These are phyloP conservation scores for Colletotrichum costaricense DNA, from an alignment of 2,329 filamentous ascomycete genomes.

Conservation along the genomic window DNA sequence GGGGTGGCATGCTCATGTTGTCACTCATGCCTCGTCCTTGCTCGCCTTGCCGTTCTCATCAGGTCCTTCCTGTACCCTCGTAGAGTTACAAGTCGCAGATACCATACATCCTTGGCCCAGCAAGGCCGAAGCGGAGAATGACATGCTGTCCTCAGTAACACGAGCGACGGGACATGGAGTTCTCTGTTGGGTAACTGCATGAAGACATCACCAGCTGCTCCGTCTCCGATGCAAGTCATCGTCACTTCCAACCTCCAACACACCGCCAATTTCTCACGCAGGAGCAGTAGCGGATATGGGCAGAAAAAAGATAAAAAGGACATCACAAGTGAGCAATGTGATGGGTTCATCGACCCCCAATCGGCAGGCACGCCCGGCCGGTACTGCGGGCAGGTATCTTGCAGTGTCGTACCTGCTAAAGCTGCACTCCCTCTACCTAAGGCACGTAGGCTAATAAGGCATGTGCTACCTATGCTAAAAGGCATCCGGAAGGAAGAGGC, in stretches of 20 bases:
- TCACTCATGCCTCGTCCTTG: neutral
- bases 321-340: constrained; percentile 9
- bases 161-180: neutral
- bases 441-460: neutral
- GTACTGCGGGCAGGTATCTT: constrained; percentile 2
- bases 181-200: neutral
- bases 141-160: neutral
- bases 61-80: neutral
- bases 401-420: neutral
- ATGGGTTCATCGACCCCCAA: constrained; percentile 3
- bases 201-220: constrained; percentile 11
- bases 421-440: neutral
- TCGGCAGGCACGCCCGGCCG: constrained; percentile 13
- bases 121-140: neutral
- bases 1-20: neutral
- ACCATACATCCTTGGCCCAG: neutral
- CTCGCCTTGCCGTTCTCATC: neutral
- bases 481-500: neutral
- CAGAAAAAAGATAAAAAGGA: neutral
- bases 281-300: constrained; percentile 5
- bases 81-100: no score
- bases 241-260: constrained; percentile 14
- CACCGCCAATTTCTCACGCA: constrained; percentile 16
- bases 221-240: constrained; percentile 30
- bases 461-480: neutral